Conservation (phyloP, 176 grass and related monocot genomes). For the Poa annua region DNA sequence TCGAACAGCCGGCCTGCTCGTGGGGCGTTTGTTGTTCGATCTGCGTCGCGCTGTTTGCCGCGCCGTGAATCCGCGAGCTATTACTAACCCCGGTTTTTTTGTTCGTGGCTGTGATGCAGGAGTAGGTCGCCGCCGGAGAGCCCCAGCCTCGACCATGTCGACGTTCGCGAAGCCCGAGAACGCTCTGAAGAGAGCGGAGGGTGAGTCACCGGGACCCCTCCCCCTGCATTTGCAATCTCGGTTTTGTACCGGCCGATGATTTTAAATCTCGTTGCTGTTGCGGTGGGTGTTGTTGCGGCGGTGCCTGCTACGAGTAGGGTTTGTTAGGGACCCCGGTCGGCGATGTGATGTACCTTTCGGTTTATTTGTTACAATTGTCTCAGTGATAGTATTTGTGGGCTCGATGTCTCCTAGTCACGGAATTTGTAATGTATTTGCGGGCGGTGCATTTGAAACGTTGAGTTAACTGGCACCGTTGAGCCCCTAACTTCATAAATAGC, state of each 20-base stretch:
- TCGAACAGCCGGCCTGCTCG: background rate
- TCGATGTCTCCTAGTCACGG: background rate
- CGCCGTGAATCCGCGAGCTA: background rate
- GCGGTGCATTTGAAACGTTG: background rate
- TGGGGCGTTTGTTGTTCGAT: background rate
- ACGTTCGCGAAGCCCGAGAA: slow-evolving; percentile 97
- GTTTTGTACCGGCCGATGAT: background rate
- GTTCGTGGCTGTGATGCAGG: slow-evolving; percentile 33
- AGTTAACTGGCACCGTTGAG: background rate
- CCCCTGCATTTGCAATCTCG: background rate
- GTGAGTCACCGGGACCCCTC: slow-evolving; percentile 35
- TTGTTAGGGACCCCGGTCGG: background rate
- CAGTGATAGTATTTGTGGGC: background rate
- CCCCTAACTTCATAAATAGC: background rate
- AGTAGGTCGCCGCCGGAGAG: slow-evolving; percentile 51
- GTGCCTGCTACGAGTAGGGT: background rate
- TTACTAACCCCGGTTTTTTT: background rate
- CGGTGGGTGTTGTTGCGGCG: background rate
- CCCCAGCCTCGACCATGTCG: slow-evolving; percentile 53
- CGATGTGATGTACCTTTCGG: background rate
- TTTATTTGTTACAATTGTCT: background rate
- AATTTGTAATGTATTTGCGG: background rate
- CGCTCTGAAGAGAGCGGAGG: slow-evolving; percentile 91
- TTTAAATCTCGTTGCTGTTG: background rate
- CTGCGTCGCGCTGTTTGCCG: background rate